A percentile compares a stretch with the other conserved stretches of the same genome.
Conservation (phyloP, 2,329 filamentous ascomycete species). For the Xylariaceae sp. region DNA sequence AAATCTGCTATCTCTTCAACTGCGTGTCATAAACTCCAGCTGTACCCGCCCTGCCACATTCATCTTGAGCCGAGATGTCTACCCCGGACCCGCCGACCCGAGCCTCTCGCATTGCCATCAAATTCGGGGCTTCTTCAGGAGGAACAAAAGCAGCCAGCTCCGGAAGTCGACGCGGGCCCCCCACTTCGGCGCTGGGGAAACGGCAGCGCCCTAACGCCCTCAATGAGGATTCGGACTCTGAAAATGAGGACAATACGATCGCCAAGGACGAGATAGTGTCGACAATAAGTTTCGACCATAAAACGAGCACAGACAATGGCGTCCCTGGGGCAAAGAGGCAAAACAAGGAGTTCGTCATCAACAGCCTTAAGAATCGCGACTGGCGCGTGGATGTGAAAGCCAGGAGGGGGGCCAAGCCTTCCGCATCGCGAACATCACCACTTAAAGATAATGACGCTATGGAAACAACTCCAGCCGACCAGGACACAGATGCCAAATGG, state of each 20-base stretch:
- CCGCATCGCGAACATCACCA: slow-evolving; percentile 2
- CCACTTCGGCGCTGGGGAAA: slow-evolving; percentile 44
- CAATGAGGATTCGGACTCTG: slow-evolving; percentile 39
- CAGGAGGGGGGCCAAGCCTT: slow-evolving; percentile 14
- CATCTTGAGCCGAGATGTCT: no score
- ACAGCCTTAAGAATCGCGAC: slow-evolving; percentile 29
- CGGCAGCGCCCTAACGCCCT: slow-evolving; percentile 40
- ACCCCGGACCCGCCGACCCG: slow-evolving; percentile 30
- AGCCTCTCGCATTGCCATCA: slow-evolving; percentile 43
- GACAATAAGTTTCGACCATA: slow-evolving; percentile 27
- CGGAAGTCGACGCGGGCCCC: slow-evolving; percentile 25
- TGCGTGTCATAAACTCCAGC: no score
- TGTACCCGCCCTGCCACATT: no score
- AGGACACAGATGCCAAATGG: slow-evolving; percentile 35
- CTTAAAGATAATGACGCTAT: slow-evolving; percentile 2
- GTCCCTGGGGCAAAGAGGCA: slow-evolving; percentile 12
- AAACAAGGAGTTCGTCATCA: slow-evolving; percentile 23
- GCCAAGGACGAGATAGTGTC: slow-evolving; percentile 31
- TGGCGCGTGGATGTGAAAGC: slow-evolving; percentile 30
- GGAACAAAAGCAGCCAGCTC: slow-evolving; percentile 26
- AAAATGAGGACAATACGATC: slow-evolving; percentile 30
- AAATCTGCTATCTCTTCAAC: no score
- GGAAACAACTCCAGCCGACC: slow-evolving; percentile 27
- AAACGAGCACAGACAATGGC: slow-evolving; percentile 16
- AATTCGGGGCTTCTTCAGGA: slow-evolving; percentile 35